Percentiles rank a stretch among this genome's conserved stretches.
Conservation (phyloP, 768 basidiomycete genomes). For the Xerocomus spinulosus region DNA sequence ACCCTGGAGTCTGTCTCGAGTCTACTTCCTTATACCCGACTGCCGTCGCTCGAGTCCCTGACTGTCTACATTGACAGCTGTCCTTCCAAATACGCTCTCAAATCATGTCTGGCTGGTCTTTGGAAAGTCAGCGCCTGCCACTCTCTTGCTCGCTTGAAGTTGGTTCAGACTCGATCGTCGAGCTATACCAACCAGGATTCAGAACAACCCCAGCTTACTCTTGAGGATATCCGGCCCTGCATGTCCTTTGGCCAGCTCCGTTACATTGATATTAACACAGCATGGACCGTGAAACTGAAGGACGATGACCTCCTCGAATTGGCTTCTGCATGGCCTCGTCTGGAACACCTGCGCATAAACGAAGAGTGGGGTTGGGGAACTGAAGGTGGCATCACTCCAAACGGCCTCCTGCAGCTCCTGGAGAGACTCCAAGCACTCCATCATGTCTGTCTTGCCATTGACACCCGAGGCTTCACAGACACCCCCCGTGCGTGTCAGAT, state of each 20-base stretch:
- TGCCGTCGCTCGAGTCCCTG: conserved; percentile 8
- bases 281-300: conserved; percentile 8
- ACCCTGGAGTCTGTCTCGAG: conserved; percentile 2
- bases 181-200: neutral
- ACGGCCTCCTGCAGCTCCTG: conserved; percentile 15
- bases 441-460: conserved; percentile 4
- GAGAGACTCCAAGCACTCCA: neutral
- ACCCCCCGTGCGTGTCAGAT: neutral
- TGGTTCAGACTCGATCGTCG: conserved; percentile 10
- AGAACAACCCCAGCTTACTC: conserved; percentile 9
- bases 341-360: conserved; percentile 16
- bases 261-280: conserved; percentile 8
- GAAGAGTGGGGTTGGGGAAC: conserved; percentile 18
- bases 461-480: conserved; percentile 3
- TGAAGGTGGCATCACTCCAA: conserved; percentile 14
- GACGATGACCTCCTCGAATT: conserved; percentile 11
- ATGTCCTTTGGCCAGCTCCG: conserved; percentile 12
- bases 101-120: conserved; percentile 2
- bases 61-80: conserved; percentile 7
- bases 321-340: conserved; percentile 15
- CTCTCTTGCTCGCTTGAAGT: conserved; percentile 3
- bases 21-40: neutral
- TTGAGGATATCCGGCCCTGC: conserved; percentile 17
- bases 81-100: conserved; percentile 7
- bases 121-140: conserved; percentile 5